Evolutionary conservation across 331 rosid genomes (phyloP).

Genomic region (Malus hybrid): DNA sequence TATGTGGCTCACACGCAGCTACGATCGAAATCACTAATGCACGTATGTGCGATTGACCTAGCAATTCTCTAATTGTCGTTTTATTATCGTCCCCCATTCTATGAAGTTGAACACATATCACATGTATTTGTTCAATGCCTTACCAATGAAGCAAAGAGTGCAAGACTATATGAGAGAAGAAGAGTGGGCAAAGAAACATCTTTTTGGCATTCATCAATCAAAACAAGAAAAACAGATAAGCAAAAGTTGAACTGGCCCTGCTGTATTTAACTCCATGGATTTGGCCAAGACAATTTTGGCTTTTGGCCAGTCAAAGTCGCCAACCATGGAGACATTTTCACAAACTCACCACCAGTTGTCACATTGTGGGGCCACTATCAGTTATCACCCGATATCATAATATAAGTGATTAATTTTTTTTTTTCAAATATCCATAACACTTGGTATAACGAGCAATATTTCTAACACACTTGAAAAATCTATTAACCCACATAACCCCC

Average conservation of each 20-base stretch:
- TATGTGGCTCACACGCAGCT: too few species aligned
- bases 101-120: not conserved
- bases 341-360: not conserved
- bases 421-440: too few species aligned
- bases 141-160: not conserved
- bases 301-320: not conserved
- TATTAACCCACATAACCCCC: not conserved
- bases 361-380: too few species aligned
- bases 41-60: too few species aligned
- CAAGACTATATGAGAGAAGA: not conserved
- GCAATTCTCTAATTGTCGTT: too few species aligned
- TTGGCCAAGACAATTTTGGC: not conserved
- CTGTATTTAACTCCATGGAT: not conserved
- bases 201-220: not conserved
- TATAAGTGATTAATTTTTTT: too few species aligned
- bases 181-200: not conserved
- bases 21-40: too few species aligned
- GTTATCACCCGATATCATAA: too few species aligned
- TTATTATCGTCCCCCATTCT: too few species aligned
- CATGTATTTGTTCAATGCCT: too few species aligned
- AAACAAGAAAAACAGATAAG: not conserved
- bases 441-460: too few species aligned
- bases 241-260: not conserved
- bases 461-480: too few species aligned
- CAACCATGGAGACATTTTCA: not conserved